Conservation (phyloP, 306 rosid genomes). For the Chamaecrista fasciculata region DNA sequence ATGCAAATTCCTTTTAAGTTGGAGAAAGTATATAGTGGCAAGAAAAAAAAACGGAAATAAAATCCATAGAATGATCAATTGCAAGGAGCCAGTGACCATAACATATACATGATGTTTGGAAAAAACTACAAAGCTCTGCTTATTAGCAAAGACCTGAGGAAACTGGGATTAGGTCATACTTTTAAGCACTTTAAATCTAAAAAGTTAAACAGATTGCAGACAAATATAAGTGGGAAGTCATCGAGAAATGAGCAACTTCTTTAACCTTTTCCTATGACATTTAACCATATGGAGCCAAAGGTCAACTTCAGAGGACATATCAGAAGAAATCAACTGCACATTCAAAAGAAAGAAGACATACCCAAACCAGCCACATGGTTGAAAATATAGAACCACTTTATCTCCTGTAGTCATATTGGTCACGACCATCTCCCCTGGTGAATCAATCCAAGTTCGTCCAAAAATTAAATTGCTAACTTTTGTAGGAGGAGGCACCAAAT, state of each 20-base stretch:
- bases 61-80: not conserved
- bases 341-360: constrained; percentile 22
- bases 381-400: constrained; percentile 70
- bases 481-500: constrained; percentile 72
- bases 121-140: not conserved
- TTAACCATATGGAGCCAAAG: not conserved
- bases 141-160: constrained; percentile 2
- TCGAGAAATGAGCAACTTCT: not conserved
- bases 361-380: constrained; percentile 87
- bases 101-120: not conserved
- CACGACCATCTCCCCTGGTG: constrained; percentile 70
- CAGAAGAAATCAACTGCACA: not conserved
- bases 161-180: not conserved
- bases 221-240: not conserved
- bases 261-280: not conserved
- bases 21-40: not conserved
- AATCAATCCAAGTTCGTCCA: constrained; percentile 76
- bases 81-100: constrained; percentile 2
- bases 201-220: not conserved
- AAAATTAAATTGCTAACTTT: constrained; percentile 69
- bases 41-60: not conserved
- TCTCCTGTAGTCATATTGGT: constrained; percentile 65
- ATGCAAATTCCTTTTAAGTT: not conserved
- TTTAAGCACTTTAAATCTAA: not conserved
- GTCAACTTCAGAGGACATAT: not conserved